phyloP scores from a whole-genome alignment of 257 asterid species.

The Henckelia pumila region DNA sequence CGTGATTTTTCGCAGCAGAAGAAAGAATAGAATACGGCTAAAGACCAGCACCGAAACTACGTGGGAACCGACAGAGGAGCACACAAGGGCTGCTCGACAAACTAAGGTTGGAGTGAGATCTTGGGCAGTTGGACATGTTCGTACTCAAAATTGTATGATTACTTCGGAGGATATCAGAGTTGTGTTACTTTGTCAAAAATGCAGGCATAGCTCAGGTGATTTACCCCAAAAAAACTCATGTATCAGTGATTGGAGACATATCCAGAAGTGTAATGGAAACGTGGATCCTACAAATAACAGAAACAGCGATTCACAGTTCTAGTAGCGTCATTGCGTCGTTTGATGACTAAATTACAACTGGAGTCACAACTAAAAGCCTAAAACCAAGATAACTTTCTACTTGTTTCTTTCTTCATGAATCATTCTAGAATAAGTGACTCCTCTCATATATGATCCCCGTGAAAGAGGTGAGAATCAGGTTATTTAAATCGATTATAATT shows the following conservation, averaged over 20 bases:
- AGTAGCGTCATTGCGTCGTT: too few relatives aligned
- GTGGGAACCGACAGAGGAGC: neutral
- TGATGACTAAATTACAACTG: neutral
- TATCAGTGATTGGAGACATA: neutral
- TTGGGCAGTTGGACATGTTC: neutral
- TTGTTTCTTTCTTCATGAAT: neutral
- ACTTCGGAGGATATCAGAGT: neutral
- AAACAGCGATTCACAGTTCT: too few relatives aligned
- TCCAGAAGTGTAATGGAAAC: too few relatives aligned
- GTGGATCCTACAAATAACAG: too few relatives aligned
- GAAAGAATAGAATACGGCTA: too few relatives aligned
- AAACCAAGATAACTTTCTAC: neutral
- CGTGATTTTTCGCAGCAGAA: neutral
- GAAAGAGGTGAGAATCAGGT: neutral
- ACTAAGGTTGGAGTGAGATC: neutral
- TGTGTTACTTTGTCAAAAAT: neutral
- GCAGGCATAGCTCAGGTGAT: neutral
- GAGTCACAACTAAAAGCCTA: neutral
- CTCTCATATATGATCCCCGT: neutral
- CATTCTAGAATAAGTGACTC: neutral
- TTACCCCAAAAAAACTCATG: neutral
- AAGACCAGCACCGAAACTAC: too few relatives aligned
- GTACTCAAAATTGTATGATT: neutral
- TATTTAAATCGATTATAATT: neutral
- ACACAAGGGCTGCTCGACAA: neutral